phyloP scores from a whole-genome alignment of 306 rosid genomes.

The Prunus mume region DNA sequence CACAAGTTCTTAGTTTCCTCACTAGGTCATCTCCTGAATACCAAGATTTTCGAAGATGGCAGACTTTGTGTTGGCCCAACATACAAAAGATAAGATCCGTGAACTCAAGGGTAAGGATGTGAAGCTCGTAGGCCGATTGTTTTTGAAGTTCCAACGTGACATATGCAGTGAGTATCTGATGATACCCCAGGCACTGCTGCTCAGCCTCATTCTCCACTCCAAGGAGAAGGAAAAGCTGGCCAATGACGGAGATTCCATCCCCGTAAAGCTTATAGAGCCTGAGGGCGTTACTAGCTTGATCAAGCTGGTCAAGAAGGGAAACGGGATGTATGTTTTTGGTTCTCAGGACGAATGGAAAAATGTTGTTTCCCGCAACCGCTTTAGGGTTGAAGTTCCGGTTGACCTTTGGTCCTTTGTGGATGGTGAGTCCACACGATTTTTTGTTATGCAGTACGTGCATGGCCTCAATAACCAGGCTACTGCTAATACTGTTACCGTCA shows the following conservation, averaged over 20 bases:
- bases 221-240: neutral
- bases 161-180: neutral
- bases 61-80: neutral
- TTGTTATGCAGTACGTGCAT: neutral
- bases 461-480: neutral
- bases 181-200: neutral
- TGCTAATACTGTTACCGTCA: too few relatives aligned
- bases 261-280: neutral
- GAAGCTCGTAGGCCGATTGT: neutral
- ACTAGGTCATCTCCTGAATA: too few relatives aligned
- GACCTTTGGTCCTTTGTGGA: neutral
- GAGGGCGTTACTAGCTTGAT: neutral
- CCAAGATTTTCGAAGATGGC: neutral
- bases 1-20: too few relatives aligned
- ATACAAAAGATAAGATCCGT: neutral
- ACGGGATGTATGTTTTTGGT: neutral
- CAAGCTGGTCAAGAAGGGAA: neutral
- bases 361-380: neutral
- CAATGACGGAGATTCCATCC: neutral
- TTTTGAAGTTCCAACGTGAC: neutral
- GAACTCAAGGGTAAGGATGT: neutral
- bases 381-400: neutral
- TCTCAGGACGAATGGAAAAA: neutral
- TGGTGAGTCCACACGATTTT: neutral
- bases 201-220: neutral